Base-by-base conservation (phyloP, 768 basidiomycete genomes). In the Chalciporus piperatus region DNA sequence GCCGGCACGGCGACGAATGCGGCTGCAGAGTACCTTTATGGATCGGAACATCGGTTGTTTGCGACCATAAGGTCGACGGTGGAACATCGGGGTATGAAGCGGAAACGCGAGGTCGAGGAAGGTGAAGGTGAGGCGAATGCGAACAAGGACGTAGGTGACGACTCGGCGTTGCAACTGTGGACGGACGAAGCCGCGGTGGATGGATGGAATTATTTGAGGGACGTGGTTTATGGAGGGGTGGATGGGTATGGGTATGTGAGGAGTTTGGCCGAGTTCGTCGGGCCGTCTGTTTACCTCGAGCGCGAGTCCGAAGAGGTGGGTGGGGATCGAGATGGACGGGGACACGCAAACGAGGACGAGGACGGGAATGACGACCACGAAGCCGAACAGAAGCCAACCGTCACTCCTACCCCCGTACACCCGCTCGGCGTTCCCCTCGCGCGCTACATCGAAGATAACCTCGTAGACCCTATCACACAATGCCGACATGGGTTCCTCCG, bases 191-290 rank as follows among this genome's bases (percentile, higher is more conserved):
- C 74, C 6, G 81, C 78, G 12, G 65, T 66, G n/a, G 74, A 77
- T 20, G 86, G 79, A 2, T 84, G 88, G 67, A 76, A 74, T n/a
- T 88, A 85, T 59, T 41, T 91, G 16, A 70, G 78, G 17, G 85
- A 89, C 61, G 62, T 89, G n/a, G 87, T 91, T 0, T 91, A 90
- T 61, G 89, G 89, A 0, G 88, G 89, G 41, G 74, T 82, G 0
- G 87, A 89, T 50, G 89, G 89, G 2, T 68, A 83, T 23, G 89
- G 89, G 6, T 91, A 91, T 64, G 77, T 85, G 47, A 75, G 85
- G 53, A 91, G 89, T 63, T 59, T 92, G 48, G 88, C 87, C 22
- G 84, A 87, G 66, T 92, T 91, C 56, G 74, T 84, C 28, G 63
- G 71, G 5, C 62, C 65, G 16, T 61, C 72, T 20, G 45, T 45